Conservation (phyloP, 306 rosid species). For the Myrica gale region DNA sequence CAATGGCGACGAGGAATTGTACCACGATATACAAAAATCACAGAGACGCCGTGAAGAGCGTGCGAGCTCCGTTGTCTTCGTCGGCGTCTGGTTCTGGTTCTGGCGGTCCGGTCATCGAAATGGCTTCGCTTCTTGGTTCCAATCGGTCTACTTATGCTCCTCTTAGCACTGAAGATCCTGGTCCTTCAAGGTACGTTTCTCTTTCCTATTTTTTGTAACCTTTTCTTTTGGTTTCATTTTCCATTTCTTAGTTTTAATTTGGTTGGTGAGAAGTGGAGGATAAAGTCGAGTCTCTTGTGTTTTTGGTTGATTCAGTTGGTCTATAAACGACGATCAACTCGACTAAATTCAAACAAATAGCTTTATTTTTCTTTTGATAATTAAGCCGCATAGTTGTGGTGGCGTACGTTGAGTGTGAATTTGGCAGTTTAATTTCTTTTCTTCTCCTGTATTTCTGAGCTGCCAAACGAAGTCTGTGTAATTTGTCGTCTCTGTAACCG, state of each 20-base stretch:
- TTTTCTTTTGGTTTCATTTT: not conserved
- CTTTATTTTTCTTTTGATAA: not conserved
- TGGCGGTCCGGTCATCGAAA: constrained; percentile 67
- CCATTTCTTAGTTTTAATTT: not conserved
- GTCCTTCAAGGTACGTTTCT: constrained; percentile 40
- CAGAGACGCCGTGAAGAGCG: constrained; percentile 76
- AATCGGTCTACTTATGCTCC: constrained; percentile 64
- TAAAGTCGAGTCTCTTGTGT: not conserved
- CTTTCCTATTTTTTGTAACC: not conserved
- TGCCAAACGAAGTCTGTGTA: not conserved
- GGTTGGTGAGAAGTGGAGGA: not conserved
- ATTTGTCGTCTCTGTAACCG: not conserved
- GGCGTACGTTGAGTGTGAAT: not conserved
- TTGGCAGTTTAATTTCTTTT: not conserved
- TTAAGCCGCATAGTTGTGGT: not conserved
- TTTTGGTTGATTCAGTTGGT: not conserved
- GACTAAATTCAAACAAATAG: not conserved
- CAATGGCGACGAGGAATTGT: constrained; percentile 78
- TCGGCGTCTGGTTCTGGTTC: constrained; percentile 54
- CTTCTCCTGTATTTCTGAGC: not conserved
- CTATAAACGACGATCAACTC: not conserved
- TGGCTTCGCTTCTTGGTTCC: constrained; percentile 65
- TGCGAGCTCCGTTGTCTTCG: constrained; percentile 68
- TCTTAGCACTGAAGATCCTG: constrained; percentile 72
- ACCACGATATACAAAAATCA: constrained; percentile 45